Evolutionary conservation across 306 rosid genomes (phyloP).

Genomic region (Lotus japonicus): DNA sequence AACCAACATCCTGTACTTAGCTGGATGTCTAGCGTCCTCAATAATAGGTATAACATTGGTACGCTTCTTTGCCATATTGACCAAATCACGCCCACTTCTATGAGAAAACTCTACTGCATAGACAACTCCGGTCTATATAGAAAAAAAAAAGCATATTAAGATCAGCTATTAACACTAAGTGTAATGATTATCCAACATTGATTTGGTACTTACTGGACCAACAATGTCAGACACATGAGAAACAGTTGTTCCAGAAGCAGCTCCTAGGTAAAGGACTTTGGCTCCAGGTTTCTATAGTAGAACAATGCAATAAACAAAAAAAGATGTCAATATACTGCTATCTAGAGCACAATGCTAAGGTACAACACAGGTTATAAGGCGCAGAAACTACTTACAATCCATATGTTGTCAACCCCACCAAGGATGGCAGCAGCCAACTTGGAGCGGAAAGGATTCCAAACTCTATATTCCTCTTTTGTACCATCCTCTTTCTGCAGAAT

Average conservation of each 20-base stretch:
- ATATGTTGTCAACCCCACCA: conserved; percentile 76
- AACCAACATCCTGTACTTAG: conserved; percentile 79
- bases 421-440: conserved; percentile 88
- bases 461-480: conserved; percentile 60
- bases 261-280: conserved; percentile 75
- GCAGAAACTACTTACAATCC: conserved; percentile 44
- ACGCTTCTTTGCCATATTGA: conserved; percentile 85
- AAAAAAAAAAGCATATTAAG: neutral
- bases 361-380: no score
- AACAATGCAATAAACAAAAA: neutral
- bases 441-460: conserved; percentile 90
- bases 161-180: neutral
- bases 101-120: conserved; percentile 96
- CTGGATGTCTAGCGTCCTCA: conserved; percentile 92
- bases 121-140: conserved; percentile 69
- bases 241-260: conserved; percentile 96
- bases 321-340: neutral
- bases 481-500: conserved; percentile 65
- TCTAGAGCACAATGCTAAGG: neutral
- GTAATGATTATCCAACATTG: neutral
- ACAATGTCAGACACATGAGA: conserved; percentile 92
- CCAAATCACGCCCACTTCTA: conserved; percentile 93
- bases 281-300: conserved; percentile 68
- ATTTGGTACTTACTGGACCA: conserved; percentile 64
- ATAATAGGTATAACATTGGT: conserved; percentile 84